These are phyloP conservation scores for Leptomonas pyrrhocoris DNA, from an alignment of 208 protist species.

Conservation along the genomic window DNA sequence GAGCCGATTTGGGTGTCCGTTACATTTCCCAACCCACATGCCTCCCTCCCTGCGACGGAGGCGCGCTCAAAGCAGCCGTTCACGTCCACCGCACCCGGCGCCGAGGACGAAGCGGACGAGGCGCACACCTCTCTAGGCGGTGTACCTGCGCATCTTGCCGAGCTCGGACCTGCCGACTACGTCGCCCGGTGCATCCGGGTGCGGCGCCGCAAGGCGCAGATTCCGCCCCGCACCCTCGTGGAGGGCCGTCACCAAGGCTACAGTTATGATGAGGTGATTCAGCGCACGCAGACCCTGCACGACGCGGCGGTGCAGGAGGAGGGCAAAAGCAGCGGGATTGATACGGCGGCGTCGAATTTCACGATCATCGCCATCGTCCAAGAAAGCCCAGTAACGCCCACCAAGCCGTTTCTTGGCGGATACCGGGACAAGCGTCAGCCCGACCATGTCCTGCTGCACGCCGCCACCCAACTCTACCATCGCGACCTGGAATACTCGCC, in stretches of 20 bases:
- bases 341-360: constrained; percentile 10
- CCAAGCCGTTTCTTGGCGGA: constrained; percentile 93
- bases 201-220: constrained; percentile 41
- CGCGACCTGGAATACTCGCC: constrained; percentile 68
- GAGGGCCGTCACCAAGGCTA: constrained; percentile 57
- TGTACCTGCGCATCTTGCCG: constrained; percentile 63
- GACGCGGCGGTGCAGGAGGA: constrained; percentile 13
- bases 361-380: constrained; percentile 43
- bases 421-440: constrained; percentile 84
- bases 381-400: constrained; percentile 16
- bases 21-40: constrained; percentile 29
- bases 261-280: constrained; percentile 70
- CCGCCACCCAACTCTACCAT: constrained; percentile 89
- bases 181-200: constrained; percentile 58
- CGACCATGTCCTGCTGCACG: constrained; percentile 86
- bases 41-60: background rate
- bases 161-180: constrained; percentile 42
- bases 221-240: constrained; percentile 59
- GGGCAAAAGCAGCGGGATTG: background rate
- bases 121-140: constrained; percentile 19
- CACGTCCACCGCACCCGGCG: background rate
- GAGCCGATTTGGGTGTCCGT: constrained; percentile 67
- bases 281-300: constrained; percentile 33
- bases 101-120: constrained; percentile 19
- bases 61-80: background rate